Conservation (phyloP, 345 rosid species). For the Hibiscus tridactylites region DNA sequence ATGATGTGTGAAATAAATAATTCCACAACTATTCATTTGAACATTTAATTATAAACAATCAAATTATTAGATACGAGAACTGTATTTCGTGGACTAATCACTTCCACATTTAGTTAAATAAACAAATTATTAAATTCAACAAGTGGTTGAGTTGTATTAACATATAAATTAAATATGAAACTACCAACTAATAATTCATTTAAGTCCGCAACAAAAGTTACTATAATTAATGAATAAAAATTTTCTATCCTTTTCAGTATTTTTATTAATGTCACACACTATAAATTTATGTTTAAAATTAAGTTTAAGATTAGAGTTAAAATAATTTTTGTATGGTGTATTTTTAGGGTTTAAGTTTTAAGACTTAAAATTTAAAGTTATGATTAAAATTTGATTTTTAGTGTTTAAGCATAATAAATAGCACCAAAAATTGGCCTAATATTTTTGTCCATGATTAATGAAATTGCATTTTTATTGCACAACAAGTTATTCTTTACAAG, state of each 20-base stretch:
- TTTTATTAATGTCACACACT: too few species aligned
- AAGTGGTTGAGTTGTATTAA: neutral
- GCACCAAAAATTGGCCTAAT: too few species aligned
- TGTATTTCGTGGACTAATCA: neutral
- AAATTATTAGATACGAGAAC: neutral
- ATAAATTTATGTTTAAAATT: too few species aligned
- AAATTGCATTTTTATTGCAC: constrained; percentile 2
- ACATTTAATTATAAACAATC: neutral
- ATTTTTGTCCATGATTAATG: neutral
- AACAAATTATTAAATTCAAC: neutral
- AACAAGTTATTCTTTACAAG: neutral
- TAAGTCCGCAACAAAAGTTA: too few species aligned
- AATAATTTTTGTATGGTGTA: too few species aligned
- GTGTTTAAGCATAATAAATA: too few species aligned
- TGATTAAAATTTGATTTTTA: too few species aligned
- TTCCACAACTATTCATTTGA: neutral
- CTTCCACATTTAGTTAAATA: neutral
- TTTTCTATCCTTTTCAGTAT: too few species aligned
- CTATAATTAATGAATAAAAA: too few species aligned
- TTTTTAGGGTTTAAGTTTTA: too few species aligned
- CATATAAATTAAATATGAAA: neutral
- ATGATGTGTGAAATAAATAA: neutral
- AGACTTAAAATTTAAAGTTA: too few species aligned
- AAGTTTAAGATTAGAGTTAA: too few species aligned
- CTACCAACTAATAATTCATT: neutral